Evolutionary conservation across 768 basidiomycete species (phyloP).

Genomic region (Sporobolomyces pararoseus): DNA sequence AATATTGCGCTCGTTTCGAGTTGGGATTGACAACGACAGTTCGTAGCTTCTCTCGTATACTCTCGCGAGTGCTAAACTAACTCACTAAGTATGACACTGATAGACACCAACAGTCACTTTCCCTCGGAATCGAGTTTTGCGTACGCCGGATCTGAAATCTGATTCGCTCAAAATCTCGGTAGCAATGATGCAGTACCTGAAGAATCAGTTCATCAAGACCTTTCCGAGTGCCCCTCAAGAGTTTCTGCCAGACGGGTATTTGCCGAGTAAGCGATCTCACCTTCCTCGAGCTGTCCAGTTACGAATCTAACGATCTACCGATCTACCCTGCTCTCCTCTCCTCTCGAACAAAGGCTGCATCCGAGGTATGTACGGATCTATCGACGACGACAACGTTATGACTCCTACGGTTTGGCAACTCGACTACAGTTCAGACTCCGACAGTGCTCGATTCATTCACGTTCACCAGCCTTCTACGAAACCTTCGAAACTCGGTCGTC

Average conservation of each 20-base stretch:
- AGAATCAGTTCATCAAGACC: not conserved
- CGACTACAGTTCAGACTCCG: slow-evolving; percentile 14
- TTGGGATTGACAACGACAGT: slow-evolving; percentile 30
- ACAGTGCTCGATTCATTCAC: not conserved
- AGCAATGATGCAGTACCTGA: slow-evolving; percentile 1
- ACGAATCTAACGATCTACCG: not conserved
- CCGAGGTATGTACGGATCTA: not conserved
- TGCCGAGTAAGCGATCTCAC: slow-evolving; percentile 12
- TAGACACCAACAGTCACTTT: slow-evolving; percentile 34
- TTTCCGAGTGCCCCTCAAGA: not conserved
- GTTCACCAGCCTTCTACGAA: not conserved
- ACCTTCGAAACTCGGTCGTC: not conserved
- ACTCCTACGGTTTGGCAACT: slow-evolving; percentile 26
- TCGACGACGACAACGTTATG: slow-evolving; percentile 1
- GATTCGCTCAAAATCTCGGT: slow-evolving; percentile 30
- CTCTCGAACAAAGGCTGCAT: slow-evolving; percentile 27
- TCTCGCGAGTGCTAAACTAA: not conserved
- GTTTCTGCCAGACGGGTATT: slow-evolving; percentile 11
- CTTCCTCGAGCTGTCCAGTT: not conserved
- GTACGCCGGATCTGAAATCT: slow-evolving; percentile 25
- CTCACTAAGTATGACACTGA: too few species aligned
- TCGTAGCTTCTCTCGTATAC: not conserved
- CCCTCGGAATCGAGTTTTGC: slow-evolving; percentile 17
- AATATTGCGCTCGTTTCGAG: slow-evolving; percentile 36
- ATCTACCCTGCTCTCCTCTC: too few species aligned